Evolutionary conservation across 768 basidiomycete species (phyloP).

Genomic region (Lactarius psammicola): DNA sequence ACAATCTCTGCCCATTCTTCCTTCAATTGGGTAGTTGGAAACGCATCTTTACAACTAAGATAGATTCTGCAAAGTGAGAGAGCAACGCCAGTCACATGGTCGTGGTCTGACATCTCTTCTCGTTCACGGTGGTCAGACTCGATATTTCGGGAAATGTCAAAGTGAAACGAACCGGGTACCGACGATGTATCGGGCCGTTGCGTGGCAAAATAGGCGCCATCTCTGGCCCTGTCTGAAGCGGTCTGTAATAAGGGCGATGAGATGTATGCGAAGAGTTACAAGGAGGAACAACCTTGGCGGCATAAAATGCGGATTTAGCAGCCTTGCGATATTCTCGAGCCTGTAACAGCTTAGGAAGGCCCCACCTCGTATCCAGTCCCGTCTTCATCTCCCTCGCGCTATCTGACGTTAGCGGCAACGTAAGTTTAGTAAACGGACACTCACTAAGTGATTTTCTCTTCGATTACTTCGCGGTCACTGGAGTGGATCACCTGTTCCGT

Average conservation of each 20-base stretch:
- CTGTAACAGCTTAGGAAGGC: neutral
- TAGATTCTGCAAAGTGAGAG: neutral
- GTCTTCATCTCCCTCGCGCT: constrained; percentile 7
- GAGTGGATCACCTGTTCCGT: neutral
- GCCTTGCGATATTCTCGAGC: constrained; percentile 13
- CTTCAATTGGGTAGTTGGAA: neutral
- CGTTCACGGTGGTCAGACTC: neutral
- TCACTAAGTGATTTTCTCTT: constrained; percentile 1
- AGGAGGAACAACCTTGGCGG: constrained; percentile 4
- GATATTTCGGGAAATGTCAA: neutral
- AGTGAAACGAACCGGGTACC: neutral
- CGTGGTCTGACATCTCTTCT: neutral
- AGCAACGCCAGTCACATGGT: neutral
- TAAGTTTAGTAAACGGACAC: neutral
- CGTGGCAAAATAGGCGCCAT: neutral
- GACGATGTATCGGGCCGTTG: neutral
- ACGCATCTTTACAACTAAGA: constrained; percentile 15
- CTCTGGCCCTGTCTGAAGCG: constrained; percentile 3
- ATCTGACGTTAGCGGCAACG: neutral
- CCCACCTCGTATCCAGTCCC: neutral
- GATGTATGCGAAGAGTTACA: neutral
- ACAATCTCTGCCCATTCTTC: neutral
- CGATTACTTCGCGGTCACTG: neutral
- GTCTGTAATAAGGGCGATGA: neutral
- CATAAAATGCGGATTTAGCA: neutral